Base-by-base conservation (phyloP, 2,329 filamentous ascomycete species). In the Ophiosphaerella herpotricha region DNA sequence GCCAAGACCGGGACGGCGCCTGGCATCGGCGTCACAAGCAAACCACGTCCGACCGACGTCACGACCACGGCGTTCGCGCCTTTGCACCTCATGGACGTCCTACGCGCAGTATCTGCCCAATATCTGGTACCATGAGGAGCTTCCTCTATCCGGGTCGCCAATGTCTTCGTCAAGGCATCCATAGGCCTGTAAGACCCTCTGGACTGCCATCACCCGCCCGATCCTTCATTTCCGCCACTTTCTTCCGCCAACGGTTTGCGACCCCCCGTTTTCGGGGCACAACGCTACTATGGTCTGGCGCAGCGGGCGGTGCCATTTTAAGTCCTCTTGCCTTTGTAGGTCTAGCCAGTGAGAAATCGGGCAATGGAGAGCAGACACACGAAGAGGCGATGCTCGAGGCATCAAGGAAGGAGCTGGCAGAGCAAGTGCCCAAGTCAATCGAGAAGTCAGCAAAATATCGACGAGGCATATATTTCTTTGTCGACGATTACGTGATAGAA, bases 311-410 rank as follows among this genome's bases (percentile, higher is more conserved):
- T 11, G 64, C 66, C 13, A 40, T 55, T 6, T 71, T 87, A 43
- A 81, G 78, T 21, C 83, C 85, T 0, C 80, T 78, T 5, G 83
- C 80, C 1, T 85, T 87, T 55, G 79, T 88, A 34, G 75, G 82
- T 46, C 74, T 87, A 37, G 79, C 80, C 41, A 77, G 83, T 54
- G 75, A 82, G 38, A 74, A 79, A 24, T 70, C 68, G 11, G 69
- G 73, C 38, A 72, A 72, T 46, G 70, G 76, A 18, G 73, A 78
- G 23, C 80, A 88, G 66, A 96, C 92, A 2, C 84, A 85, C 23
- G 92, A 97, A 75, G 83, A 83, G 73, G 88, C 90, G 58, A 97
- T 97, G 93, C 82, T 97, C 12, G 84, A 91, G 70, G 85, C 82
- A 2, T 97, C 92, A 33, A 80, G 89, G 36, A 78, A 85, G 47